phyloP scores from a whole-genome alignment of 179 eudicot species.

The Spergularia azorica region DNA sequence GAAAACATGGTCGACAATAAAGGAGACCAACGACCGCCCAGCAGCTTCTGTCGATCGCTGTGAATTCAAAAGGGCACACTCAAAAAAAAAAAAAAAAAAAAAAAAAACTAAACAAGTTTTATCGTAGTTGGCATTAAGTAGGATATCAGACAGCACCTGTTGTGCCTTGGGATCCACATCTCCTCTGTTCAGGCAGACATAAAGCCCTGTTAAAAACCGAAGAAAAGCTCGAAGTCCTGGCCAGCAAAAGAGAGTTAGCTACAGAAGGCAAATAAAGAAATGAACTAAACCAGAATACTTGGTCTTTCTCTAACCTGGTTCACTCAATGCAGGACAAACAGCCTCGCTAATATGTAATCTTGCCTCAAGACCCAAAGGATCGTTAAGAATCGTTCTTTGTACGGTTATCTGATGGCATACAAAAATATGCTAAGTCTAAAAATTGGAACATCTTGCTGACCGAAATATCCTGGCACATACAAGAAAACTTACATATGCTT shows the following conservation, averaged over 20 bases:
- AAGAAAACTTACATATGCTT: conserved; percentile 84
- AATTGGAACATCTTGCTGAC: conserved; percentile 11
- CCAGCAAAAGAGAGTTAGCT: conserved; percentile 23
- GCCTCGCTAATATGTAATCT: conserved; percentile 87
- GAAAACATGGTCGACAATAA: conserved; percentile 89
- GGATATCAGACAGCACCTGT: conserved; percentile 49
- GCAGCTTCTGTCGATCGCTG: conserved; percentile 94
- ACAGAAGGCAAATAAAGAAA: conserved; percentile 4
- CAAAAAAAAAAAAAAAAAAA: neutral
- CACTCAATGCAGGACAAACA: conserved; percentile 97
- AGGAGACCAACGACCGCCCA: conserved; percentile 78
- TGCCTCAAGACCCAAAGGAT: conserved; percentile 94
- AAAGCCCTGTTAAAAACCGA: conserved; percentile 90
- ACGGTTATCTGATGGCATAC: conserved; percentile 72
- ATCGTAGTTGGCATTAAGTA: neutral
- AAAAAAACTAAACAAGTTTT: conserved; percentile 11
- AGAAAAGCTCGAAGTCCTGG: conserved; percentile 96
- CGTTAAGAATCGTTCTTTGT: conserved; percentile 82
- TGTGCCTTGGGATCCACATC: conserved; percentile 77
- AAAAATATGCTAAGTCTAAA: conserved; percentile 18
- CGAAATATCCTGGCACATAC: conserved; percentile 8
- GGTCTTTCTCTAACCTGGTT: conserved; percentile 68
- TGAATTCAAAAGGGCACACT: conserved; percentile 16
- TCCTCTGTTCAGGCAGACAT: conserved; percentile 92
- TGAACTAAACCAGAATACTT: conserved; percentile 8